phyloP scores from a whole-genome alignment of 169 alveolate genomes.

The Cryptosporidium ryanae region DNA sequence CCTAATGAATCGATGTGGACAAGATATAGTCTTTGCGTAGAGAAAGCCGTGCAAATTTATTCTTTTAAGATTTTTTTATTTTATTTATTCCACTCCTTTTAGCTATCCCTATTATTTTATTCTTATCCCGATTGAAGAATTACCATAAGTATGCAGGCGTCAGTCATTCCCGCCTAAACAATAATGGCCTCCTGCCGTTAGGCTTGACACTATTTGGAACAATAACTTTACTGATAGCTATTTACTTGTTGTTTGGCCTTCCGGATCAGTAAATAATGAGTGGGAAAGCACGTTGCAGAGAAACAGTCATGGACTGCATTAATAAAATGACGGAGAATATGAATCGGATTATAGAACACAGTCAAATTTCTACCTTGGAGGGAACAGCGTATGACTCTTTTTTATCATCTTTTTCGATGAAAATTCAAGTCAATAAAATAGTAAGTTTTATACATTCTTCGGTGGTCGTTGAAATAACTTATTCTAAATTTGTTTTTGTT shows the following conservation, averaged over 20 bases:
- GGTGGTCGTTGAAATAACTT: background rate
- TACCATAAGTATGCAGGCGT: too few relatives aligned
- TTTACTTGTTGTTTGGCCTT: background rate
- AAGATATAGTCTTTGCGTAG: background rate
- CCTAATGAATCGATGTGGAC: too few relatives aligned
- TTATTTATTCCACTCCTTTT: background rate
- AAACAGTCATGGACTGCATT: constrained; percentile 37
- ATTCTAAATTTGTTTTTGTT: background rate
- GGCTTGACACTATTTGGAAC: background rate
- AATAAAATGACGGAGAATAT: constrained; percentile 63
- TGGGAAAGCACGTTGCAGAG: constrained; percentile 25
- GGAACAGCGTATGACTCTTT: constrained; percentile 68
- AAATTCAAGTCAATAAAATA: constrained; percentile 42
- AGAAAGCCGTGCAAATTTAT: background rate
- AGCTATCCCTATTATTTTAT: too few relatives aligned
- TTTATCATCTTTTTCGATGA: constrained; percentile 52
- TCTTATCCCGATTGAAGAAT: too few relatives aligned
- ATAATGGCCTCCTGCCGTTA: background rate
- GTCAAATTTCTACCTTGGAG: constrained; percentile 64
- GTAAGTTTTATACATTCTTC: constrained; percentile 18
- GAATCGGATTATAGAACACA: constrained; percentile 48
- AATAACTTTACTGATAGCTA: background rate
- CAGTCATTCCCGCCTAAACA: constrained; percentile 8
- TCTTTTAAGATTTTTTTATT: background rate
- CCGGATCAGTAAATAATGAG: background rate